A percentile compares a stretch with the other conserved stretches of the same genome.
Evolutionary conservation across 192 early-diverging fungal genomes (phyloP).

Genomic region (Rhizophlyctis rosea): DNA sequence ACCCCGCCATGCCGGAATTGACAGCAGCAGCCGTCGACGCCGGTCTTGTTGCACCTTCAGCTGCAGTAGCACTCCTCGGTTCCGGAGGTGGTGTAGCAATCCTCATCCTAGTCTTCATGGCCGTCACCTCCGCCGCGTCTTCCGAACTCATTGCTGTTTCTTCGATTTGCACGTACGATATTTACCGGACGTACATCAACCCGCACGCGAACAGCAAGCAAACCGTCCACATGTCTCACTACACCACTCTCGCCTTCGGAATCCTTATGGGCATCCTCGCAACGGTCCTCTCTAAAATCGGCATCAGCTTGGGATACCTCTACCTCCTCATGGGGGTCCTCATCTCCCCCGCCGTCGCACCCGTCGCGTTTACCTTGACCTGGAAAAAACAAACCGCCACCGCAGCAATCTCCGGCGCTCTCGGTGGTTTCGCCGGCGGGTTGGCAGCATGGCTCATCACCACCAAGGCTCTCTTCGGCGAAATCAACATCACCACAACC

Average conservation of each 20-base stretch:
- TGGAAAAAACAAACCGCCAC: constrained; percentile 62
- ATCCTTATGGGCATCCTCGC: constrained; percentile 68
- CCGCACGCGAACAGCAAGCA: constrained; percentile 60
- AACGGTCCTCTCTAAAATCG: constrained; percentile 57
- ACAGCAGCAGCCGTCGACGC: constrained; percentile 54
- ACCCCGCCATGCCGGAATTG: constrained; percentile 53
- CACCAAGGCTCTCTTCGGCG: constrained; percentile 49
- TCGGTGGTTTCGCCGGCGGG: constrained; percentile 53
- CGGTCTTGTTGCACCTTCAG: constrained; percentile 63
- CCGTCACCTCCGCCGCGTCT: constrained; percentile 71
- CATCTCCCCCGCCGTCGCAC: constrained; percentile 60
- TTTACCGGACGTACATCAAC: constrained; percentile 70
- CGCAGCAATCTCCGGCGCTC: constrained; percentile 51
- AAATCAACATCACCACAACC: constrained; percentile 55
- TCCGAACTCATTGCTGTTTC: constrained; percentile 74
- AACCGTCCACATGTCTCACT: constrained; percentile 52
- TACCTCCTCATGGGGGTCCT: constrained; percentile 60
- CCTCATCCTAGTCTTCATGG: constrained; percentile 70
- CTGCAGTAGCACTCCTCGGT: constrained; percentile 63
- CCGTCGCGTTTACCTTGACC: constrained; percentile 60
- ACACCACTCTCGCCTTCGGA: constrained; percentile 56
- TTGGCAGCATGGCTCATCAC: constrained; percentile 60
- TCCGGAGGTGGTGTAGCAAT: constrained; percentile 61
- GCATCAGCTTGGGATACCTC: constrained; percentile 66
- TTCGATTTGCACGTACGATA: constrained; percentile 69